These are phyloP conservation scores for Asterochloris sp. DNA, from an alignment of 139 green algal genomes.

Conservation along the genomic window DNA sequence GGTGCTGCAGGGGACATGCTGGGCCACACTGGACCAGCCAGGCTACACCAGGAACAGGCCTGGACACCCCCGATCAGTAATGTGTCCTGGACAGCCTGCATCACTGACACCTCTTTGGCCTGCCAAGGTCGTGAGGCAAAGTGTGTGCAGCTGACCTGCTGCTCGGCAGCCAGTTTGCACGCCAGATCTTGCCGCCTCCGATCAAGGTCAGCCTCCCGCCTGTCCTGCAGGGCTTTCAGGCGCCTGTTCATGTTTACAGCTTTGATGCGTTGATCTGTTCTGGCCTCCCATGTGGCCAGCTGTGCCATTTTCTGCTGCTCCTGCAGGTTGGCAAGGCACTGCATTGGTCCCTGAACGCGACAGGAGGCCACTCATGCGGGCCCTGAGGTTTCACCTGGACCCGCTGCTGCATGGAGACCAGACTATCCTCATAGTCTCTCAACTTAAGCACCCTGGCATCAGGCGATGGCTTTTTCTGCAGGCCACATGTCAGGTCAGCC, in stretches of 20 bases:
- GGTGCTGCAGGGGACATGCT: too few species aligned
- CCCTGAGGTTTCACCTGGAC: neutral
- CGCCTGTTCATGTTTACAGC: neutral
- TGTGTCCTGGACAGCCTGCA: too few species aligned
- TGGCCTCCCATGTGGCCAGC: conserved; percentile 12
- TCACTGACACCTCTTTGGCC: too few species aligned
- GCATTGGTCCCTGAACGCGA: neutral
- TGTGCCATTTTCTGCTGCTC: neutral
- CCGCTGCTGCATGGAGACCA: neutral
- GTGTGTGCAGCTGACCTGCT: neutral
- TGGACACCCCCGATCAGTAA: too few species aligned
- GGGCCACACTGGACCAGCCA: too few species aligned
- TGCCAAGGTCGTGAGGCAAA: too few species aligned
- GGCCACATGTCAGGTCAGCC: too few species aligned
- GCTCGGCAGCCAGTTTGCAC: neutral
- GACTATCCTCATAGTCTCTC: conserved; percentile 18
- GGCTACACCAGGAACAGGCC: too few species aligned
- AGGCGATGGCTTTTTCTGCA: conserved; percentile 20
- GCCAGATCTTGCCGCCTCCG: conserved; percentile 3
- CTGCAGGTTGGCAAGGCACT: neutral
- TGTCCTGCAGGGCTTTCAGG: conserved; percentile 14
- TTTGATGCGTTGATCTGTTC: conserved; percentile 8
- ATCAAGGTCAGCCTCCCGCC: conserved; percentile 10
- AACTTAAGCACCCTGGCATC: conserved; percentile 13
- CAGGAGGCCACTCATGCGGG: too few species aligned